Evolutionary conservation across 176 grass and related monocot species (phyloP), one percentile per base, ranked within the genome.

Genomic region (Rhynchospora pubera): DNA sequence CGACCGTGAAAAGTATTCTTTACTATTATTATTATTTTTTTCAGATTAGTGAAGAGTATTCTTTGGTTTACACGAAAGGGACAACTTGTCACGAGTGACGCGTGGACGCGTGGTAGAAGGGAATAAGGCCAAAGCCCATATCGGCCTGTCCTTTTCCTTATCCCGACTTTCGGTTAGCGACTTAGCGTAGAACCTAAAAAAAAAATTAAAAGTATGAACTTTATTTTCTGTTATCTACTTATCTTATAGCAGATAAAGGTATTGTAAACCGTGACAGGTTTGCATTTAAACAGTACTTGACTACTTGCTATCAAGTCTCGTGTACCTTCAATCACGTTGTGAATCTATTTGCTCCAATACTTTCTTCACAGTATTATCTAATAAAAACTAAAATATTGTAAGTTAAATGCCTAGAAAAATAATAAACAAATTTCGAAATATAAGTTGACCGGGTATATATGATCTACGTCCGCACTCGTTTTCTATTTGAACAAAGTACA

Each of bases 91-190:
- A 76, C 48, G 72, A 47, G 21, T 26, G 70, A 50, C 69, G 16
- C 45, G 71, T 75, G 22, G 70, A 50, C 69, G 16, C 45, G 71
- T 75, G 22, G 22, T 45, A 16, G 7, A 6, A 53, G 13, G 21
- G n/a, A 51, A 74, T 16, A 68, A 69, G 44, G 34, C n/a, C 1
- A 70, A 70, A 42, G 66, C 66, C 42, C 66, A 46, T 70, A 45
- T 21, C 19, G 48, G 71, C 71, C 71, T 53, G 71, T 75, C 71
- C 3, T 26, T 51, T 74, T 74, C 69, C 46, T 74, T 74, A 26
- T 72, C 44, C 42, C 45, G 5, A 51, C 70, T 75, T 75, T 53
- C 71, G 22, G 47, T 75, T 75, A 11, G 47, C 47, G 26, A 28
- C 26, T 28, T 28, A 28, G 26, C 1, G 21, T 53, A 15, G 71